Percentiles rank a stretch among this genome's conserved stretches.
Evolutionary conservation across 441 rosid species (phyloP).

Genomic region (Daphne laureola): DNA sequence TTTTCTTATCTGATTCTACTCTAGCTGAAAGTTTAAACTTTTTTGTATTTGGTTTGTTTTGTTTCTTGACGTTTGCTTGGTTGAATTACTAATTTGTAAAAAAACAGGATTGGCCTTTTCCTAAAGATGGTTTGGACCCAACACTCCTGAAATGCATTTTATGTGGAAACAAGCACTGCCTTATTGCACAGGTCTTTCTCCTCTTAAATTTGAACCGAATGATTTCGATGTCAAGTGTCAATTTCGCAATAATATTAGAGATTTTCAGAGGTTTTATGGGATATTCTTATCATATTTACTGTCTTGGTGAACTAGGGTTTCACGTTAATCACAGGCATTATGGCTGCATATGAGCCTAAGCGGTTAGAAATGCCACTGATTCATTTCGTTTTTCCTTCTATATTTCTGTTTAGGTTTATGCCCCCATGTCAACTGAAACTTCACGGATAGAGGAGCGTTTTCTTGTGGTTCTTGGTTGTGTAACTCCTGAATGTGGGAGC

Average conservation of each 20-base stretch:
- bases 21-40: background rate
- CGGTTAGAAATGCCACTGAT: no score
- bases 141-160: slow-evolving; percentile 37
- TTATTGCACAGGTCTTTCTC: slow-evolving; percentile 59
- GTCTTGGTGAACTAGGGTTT: no score
- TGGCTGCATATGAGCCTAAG: no score
- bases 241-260: no score
- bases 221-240: no score
- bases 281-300: no score
- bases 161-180: slow-evolving; percentile 60
- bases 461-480: slow-evolving; percentile 62
- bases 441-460: slow-evolving; percentile 53
- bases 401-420: slow-evolving; percentile 42
- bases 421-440: slow-evolving; percentile 46
- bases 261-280: no score
- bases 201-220: background rate
- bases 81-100: background rate
- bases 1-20: background rate
- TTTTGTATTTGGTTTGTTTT: background rate
- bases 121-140: slow-evolving; percentile 24
- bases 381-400: no score
- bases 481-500: slow-evolving; percentile 44
- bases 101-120: slow-evolving; percentile 81
- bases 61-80: background rate
- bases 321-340: no score